Conservation (phyloP, 2,329 filamentous ascomycete genomes). For the Orbilia brochopaga region DNA sequence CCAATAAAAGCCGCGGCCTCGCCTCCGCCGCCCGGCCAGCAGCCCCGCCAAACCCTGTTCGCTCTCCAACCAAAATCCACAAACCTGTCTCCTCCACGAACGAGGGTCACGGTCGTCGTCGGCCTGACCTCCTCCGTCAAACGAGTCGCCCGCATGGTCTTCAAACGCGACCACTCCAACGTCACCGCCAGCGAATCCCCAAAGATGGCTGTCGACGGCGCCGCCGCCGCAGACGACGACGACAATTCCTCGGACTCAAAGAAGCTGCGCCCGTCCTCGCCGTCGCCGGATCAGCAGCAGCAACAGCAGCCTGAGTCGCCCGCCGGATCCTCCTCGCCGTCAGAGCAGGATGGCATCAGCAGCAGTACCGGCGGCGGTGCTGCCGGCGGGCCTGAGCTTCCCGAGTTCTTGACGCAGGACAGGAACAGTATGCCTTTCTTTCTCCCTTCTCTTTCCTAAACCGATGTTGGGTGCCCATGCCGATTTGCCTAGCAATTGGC, state of each 20-base stretch:
- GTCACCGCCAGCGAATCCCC: slow-evolving; percentile 44
- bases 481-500: neutral
- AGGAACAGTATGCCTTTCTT: slow-evolving; percentile 25
- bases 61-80: slow-evolving; percentile 43
- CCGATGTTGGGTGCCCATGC: neutral
- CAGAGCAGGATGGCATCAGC: slow-evolving; percentile 18
- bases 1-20: slow-evolving; percentile 45
- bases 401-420: slow-evolving; percentile 34
- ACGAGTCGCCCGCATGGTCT: slow-evolving; percentile 50
- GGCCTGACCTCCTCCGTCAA: slow-evolving; percentile 51
- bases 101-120: slow-evolving; percentile 50
- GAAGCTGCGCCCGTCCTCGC: slow-evolving; percentile 49
- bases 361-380: slow-evolving; percentile 15
- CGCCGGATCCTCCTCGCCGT: slow-evolving; percentile 27
- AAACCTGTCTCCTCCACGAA: slow-evolving; percentile 50
- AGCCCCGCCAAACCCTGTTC: slow-evolving; percentile 40
- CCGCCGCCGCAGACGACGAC: neutral
- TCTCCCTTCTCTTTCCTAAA: neutral
- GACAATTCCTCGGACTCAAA: slow-evolving; percentile 28
- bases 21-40: slow-evolving; percentile 23
- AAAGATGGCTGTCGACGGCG: slow-evolving; percentile 28
- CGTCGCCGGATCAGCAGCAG: slow-evolving; percentile 22
- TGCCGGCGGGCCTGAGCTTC: slow-evolving; percentile 16
- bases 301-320: slow-evolving; percentile 30
- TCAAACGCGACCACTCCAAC: slow-evolving; percentile 49